A percentile compares a stretch with the other conserved stretches of the same genome.
Conservation (phyloP, 805 yeast genomes). For the Saturnispora halmiae region DNA sequence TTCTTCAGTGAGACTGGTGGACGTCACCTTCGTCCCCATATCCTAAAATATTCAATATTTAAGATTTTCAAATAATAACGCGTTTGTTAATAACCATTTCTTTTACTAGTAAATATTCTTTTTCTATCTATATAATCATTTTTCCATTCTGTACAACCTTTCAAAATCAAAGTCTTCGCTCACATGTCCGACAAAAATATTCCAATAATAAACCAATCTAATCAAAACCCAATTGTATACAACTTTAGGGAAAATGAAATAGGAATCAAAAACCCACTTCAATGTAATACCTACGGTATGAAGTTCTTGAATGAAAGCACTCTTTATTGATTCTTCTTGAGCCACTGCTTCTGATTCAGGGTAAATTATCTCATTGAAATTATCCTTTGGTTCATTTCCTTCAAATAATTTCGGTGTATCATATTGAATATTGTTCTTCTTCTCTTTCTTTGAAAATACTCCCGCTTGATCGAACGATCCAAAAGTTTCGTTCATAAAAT, state of each 20-base stretch:
- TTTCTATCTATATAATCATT: constrained; percentile 1
- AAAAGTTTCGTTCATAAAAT: background rate
- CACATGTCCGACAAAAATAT: constrained; percentile 57
- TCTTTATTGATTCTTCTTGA: constrained; percentile 17
- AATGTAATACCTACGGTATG: constrained; percentile 43
- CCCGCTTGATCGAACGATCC: background rate
- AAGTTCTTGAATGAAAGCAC: constrained; percentile 16
- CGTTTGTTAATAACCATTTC: background rate
- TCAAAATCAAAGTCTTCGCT: constrained; percentile 27
- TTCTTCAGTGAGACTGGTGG: constrained; percentile 19
- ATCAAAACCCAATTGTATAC: constrained; percentile 42
- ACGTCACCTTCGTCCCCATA: constrained; percentile 18
- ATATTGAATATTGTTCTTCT: background rate
- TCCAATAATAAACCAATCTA: constrained; percentile 56
- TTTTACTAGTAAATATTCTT: constrained; percentile 6
- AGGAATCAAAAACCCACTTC: constrained; percentile 55
- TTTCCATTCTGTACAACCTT: constrained; percentile 22
- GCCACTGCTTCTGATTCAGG: constrained; percentile 13
- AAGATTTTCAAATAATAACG: no score
- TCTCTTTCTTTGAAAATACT: constrained; percentile 3
- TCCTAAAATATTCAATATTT: no score
- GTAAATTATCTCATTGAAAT: constrained; percentile 19
- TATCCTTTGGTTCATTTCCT: constrained; percentile 16
- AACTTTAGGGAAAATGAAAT: constrained; percentile 59
- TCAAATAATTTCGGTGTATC: constrained; percentile 18